These are phyloP conservation scores for Penicillium roqueforti DNA, from an alignment of 495 filamentous ascomycete genomes.

Conservation along the genomic window DNA sequence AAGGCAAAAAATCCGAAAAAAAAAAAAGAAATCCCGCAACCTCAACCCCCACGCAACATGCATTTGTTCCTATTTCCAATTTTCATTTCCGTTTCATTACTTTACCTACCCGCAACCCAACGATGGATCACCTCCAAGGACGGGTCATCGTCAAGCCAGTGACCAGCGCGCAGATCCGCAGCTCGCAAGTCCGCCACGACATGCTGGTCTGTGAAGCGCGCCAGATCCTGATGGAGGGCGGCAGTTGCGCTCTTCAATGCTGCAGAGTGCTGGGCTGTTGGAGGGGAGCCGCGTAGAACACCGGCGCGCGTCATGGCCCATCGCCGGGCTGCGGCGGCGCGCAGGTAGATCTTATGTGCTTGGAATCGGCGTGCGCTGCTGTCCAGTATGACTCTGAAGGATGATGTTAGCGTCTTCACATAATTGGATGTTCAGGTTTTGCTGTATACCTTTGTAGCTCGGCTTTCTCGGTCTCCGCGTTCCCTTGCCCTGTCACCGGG, in stretches of 20 bases:
- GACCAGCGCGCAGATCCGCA: constrained; percentile 61
- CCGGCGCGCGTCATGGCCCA: constrained; percentile 73
- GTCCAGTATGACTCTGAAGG: constrained; percentile 67
- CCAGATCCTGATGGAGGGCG: constrained; percentile 58
- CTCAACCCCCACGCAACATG: neutral
- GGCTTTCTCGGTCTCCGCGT: constrained; percentile 66
- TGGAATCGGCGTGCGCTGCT: constrained; percentile 76
- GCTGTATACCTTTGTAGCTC: constrained; percentile 68
- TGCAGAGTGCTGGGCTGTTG: constrained; percentile 52
- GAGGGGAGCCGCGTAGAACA: constrained; percentile 60
- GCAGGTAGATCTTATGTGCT: constrained; percentile 79
- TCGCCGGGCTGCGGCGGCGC: constrained; percentile 68
- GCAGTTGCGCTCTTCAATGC: constrained; percentile 57
- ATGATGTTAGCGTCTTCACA: neutral
- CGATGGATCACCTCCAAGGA: constrained; percentile 38
- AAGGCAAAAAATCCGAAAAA: constrained; percentile 2
- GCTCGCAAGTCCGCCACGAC: constrained; percentile 61
- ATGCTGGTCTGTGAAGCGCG: constrained; percentile 61
- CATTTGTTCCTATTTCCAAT: neutral
- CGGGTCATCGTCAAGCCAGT: constrained; percentile 74
- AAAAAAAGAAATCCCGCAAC: neutral
- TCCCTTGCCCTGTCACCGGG: constrained; percentile 45
- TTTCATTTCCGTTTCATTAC: neutral
- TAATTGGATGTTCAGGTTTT: neutral
- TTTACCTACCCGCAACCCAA: constrained; percentile 37